Base-by-base conservation (phyloP, 192 early-diverging fungal genomes). In the Rhizophagus sp. region DNA sequence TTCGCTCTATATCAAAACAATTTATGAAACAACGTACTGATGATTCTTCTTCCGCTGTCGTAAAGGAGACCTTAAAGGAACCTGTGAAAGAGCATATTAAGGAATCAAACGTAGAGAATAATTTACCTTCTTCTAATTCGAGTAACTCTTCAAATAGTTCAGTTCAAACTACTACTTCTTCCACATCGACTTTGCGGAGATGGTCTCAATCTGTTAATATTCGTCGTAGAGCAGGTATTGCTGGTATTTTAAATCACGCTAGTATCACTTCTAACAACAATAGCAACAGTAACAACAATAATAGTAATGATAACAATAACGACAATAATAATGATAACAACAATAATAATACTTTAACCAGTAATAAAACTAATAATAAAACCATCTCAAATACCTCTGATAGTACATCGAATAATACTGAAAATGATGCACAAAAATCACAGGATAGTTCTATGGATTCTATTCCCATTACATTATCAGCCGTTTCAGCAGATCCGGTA, bases 191-290 rank as follows among this genome's bases (percentile, higher is more conserved):
- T 61, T 74, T 74, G 1, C 27, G 27, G 49, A 74, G 33, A 24
- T 73, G 71, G 71, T 24, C 19, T 52, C 71, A 50, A 73, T 72
- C 11, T 39, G 71, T 49, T n/a, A 19, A 50, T 44, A 41, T 44
- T 22, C 71, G 19, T 41, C 71, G n/a, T 27, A 57, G 41, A 11
- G 25, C 41, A 6, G 44, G 71, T 13, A 73, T 73, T 5, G 24
- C 7, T 22, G 27, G 49, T 22, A 61, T 47, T 11, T 47, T 47
- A 47, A 12, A 12, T 47, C 44, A 47, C 10, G 44, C 44, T 47
- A 19, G 25, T 36, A 52, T 36, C 34, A 36, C 34, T 36, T 36
- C 34, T 62, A 62, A 57, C 34, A 11, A 15, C 27, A 74, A 71
- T 25, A 39, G 24, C 30, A 30, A 52, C 17, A 74, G 17, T 62